These are phyloP conservation scores for Macrophomina tecta DNA, from an alignment of 2,329 filamentous ascomycete genomes.

Conservation along the genomic window DNA sequence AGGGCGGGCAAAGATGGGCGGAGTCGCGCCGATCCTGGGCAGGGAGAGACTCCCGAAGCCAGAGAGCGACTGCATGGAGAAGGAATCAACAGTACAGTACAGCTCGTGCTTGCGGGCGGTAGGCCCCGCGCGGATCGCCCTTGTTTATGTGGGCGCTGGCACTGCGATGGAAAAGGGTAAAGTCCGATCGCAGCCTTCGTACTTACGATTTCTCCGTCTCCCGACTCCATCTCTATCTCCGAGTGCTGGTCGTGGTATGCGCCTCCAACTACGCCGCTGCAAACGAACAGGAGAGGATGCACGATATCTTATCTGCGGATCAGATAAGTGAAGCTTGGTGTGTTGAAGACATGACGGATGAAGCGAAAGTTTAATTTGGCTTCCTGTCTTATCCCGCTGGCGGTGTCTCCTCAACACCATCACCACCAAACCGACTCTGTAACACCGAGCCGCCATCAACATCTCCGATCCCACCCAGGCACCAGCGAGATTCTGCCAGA, in stretches of 20 bases:
- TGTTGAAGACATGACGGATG: neutral
- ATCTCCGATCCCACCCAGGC: neutral
- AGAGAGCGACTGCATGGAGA: neutral
- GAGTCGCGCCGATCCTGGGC: neutral
- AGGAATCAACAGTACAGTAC: neutral
- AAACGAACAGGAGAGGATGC: neutral
- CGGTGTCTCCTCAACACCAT: neutral
- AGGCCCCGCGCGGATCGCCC: neutral
- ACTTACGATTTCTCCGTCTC: conserved; percentile 12
- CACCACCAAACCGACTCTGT: neutral
- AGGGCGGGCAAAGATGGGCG: neutral
- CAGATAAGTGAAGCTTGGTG: conserved; percentile 10
- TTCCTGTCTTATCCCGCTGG: neutral
- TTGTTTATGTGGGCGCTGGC: neutral
- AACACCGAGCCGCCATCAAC: neutral
- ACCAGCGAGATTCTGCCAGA: neutral
- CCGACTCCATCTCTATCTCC: neutral
- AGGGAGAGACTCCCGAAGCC: neutral
- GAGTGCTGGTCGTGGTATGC: neutral
- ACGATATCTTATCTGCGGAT: conserved; percentile 23
- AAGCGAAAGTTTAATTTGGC: conserved; percentile 19
- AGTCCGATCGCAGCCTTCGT: conserved; percentile 11
- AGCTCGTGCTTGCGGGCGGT: neutral
- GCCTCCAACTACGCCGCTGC: neutral
- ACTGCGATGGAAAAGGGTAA: neutral